Conservation (phyloP, 2,329 filamentous ascomycete genomes). For the Daldinia sp. region DNA sequence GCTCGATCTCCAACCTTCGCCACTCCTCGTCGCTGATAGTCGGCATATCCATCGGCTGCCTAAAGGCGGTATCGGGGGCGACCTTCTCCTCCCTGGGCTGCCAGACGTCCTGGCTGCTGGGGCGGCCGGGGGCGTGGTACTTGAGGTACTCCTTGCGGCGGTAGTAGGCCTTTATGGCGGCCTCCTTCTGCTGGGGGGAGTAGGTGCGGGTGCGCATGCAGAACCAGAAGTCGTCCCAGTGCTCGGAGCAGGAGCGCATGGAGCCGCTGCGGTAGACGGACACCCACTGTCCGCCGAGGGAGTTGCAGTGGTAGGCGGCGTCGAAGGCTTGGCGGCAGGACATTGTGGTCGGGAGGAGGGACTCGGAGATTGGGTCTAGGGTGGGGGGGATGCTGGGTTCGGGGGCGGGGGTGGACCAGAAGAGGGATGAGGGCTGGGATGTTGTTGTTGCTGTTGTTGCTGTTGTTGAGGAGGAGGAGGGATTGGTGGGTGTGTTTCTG, state of each 20-base stretch:
- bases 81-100: slow-evolving; percentile 72
- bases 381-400: slow-evolving; percentile 3
- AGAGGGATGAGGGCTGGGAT: slow-evolving; percentile 22
- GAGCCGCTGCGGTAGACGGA: slow-evolving; percentile 87
- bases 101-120: slow-evolving; percentile 93
- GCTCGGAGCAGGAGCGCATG: slow-evolving; percentile 78
- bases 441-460: neutral
- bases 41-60: slow-evolving; percentile 50
- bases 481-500: neutral
- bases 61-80: slow-evolving; percentile 56
- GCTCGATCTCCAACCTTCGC: slow-evolving; percentile 48
- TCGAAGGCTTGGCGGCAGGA: slow-evolving; percentile 93
- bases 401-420: slow-evolving; percentile 5
- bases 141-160: slow-evolving; percentile 69
- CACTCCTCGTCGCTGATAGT: slow-evolving; percentile 55
- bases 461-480: slow-evolving; percentile 30
- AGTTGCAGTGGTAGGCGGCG: slow-evolving; percentile 92
- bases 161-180: slow-evolving; percentile 72
- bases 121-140: slow-evolving; percentile 66
- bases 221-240: slow-evolving; percentile 96
- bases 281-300: slow-evolving; percentile 88
- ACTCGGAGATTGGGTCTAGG: slow-evolving; percentile 65
- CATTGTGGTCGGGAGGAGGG: slow-evolving; percentile 81
- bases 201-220: slow-evolving; percentile 86
- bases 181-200: slow-evolving; percentile 65